Evolutionary conservation across 1,139 yeast species (phyloP).

Genomic region (Fermentozyma sake): DNA sequence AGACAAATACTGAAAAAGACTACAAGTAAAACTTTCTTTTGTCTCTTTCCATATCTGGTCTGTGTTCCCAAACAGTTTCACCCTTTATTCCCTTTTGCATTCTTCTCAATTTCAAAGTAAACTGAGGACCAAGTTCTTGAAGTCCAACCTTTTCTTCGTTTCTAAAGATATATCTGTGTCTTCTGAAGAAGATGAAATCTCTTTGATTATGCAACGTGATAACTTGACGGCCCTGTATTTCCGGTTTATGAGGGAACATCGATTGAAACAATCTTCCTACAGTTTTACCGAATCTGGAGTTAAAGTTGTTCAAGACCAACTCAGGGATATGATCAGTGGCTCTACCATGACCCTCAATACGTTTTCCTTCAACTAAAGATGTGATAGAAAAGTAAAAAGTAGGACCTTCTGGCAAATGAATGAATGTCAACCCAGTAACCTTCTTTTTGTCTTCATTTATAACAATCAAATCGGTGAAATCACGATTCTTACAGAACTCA

Average conservation of each 20-base stretch:
- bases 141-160: conserved; percentile 91
- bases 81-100: conserved; percentile 88
- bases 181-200: conserved; percentile 89
- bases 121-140: conserved; percentile 96
- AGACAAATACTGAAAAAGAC: conserved; percentile 1
- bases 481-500: conserved; percentile 72
- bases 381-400: conserved; percentile 85
- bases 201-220: conserved; percentile 94
- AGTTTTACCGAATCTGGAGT: conserved; percentile 87
- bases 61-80: conserved; percentile 94
- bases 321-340: conserved; percentile 92
- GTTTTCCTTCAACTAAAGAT: conserved; percentile 72
- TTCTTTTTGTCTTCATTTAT: conserved; percentile 90
- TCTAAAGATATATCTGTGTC: conserved; percentile 86
- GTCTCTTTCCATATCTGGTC: conserved; percentile 94
- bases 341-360: conserved; percentile 82
- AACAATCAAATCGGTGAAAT: conserved; percentile 80
- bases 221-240: conserved; percentile 91
- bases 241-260: conserved; percentile 88
- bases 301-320: conserved; percentile 83
- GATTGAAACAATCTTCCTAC: conserved; percentile 91
- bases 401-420: conserved; percentile 93
- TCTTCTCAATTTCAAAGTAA: conserved; percentile 82
- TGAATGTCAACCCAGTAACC: conserved; percentile 87
- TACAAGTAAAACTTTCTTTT: conserved; percentile 86